These are phyloP conservation scores for Tylopilus cervinicoccineus DNA, from an alignment of 768 basidiomycete species.

Conservation along the genomic window DNA sequence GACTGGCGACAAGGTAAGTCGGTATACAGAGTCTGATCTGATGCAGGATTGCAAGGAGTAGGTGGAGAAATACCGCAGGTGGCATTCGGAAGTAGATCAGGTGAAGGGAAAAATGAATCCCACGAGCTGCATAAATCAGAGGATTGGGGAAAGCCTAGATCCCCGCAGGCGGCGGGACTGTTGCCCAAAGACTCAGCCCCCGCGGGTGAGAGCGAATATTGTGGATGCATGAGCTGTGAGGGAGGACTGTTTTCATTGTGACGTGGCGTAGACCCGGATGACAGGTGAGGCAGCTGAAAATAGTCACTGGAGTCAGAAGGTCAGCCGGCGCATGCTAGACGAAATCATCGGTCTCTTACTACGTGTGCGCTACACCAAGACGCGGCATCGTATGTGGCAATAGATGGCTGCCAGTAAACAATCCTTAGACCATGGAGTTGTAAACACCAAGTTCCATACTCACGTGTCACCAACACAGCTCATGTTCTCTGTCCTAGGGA, in stretches of 20 bases:
- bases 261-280: neutral
- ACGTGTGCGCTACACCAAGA: neutral
- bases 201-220: neutral
- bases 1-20: neutral
- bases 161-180: neutral
- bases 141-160: neutral
- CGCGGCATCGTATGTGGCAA: neutral
- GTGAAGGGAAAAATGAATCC: neutral
- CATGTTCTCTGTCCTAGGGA: neutral
- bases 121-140: conserved; percentile 7
- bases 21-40: neutral
- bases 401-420: neutral
- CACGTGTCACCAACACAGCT: conserved; percentile 4
- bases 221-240: neutral
- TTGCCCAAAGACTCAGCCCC: neutral
- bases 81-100: neutral
- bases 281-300: neutral
- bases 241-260: neutral
- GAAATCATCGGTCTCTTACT: conserved; percentile 9
- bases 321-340: neutral
- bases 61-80: neutral
- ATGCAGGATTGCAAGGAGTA: neutral
- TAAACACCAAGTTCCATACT: neutral
- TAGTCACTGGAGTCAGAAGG: conserved; percentile 2
- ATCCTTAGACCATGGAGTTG: conserved; percentile 6